Base-by-base conservation (phyloP, 106 monocot species). In the Dendrobium catenatum region DNA sequence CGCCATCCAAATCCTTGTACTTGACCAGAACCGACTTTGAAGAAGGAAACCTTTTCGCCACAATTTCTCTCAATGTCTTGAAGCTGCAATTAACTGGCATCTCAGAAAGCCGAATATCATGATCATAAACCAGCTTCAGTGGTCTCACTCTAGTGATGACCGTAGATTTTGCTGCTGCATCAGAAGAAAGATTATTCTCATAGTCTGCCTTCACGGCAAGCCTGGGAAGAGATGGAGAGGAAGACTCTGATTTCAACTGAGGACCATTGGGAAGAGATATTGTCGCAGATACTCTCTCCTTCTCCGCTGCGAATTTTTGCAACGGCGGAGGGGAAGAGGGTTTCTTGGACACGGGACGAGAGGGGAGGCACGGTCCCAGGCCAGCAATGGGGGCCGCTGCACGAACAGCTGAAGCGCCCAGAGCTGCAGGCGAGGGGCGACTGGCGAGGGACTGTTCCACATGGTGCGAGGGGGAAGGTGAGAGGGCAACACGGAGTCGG, bases 81-180 rank as follows among this genome's bases (percentile, higher is more conserved):
- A 99, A 93, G 37, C 83, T 83, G 78, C 98, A 95, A 9, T 87
- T 82, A 2, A 42, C 85, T 11, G 93, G 95, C 91, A 99, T 93
- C 83, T 91, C 86, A 9, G 89, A 87, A 22, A 99, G 93, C 85
- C 98, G 84, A 19, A 98, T 99, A 77, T 99, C 98, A 79, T 99
- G 93, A 72, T 89, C 95, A 37, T 99, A 99, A 15, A 99, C 89
- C 76, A 99, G 89, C 86, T 99, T 99, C 80, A 99, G 75, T 6
- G 94, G 91, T 85, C 97, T 80, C 86, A 82, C 79, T 44, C 77
- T 66, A 8, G 20, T 74, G n/a, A 72, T 77, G 6, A 4, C 29
- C 6, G 20, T 8, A 19, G 54, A 37, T 42, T 9, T 9, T 9
- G 43, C 9, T 11, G 41, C 13, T 6, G 26, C 42, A 3, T 27